phyloP scores from a whole-genome alignment of 2,329 filamentous ascomycete genomes.

The Paraphaeosphaeria minitans region DNA sequence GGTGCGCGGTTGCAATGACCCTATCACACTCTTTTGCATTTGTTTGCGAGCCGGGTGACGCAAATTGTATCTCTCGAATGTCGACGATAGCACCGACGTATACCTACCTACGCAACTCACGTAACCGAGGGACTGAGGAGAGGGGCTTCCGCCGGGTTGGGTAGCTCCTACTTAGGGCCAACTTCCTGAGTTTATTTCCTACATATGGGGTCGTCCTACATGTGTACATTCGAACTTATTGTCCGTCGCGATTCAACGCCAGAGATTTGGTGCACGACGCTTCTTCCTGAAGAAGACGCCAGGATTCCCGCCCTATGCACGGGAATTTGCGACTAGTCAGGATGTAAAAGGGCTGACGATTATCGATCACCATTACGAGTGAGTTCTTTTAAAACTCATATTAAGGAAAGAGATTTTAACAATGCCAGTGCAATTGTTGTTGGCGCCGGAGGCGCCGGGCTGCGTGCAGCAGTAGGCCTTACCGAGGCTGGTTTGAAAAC shows the following conservation, averaged over 20 bases:
- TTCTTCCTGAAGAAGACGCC: not conserved
- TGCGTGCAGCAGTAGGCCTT: constrained; percentile 67
- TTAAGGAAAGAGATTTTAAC: not conserved
- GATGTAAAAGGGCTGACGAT: constrained; percentile 30
- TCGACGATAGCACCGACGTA: not conserved
- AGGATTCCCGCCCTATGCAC: constrained; percentile 8
- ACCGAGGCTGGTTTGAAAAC: constrained; percentile 69
- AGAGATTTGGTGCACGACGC: constrained; percentile 19
- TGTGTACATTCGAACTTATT: not conserved
- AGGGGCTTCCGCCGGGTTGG: constrained; percentile 21
- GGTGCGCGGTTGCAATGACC: not conserved
- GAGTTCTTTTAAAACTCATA: not conserved
- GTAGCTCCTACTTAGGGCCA: constrained; percentile 23
- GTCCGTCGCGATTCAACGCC: constrained; percentile 21
- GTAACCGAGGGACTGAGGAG: constrained; percentile 30
- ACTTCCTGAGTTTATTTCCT: constrained; percentile 10
- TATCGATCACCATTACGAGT: constrained; percentile 46
- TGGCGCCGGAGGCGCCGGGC: constrained; percentile 65
- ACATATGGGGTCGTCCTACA: constrained; percentile 8
- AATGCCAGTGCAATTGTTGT: constrained; percentile 49
- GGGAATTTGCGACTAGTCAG: constrained; percentile 23
- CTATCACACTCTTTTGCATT: not conserved
- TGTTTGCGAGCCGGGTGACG: not conserved
- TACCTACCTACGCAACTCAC: not conserved
- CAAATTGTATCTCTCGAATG: not conserved